Conservation (phyloP, 2,329 filamentous ascomycete species). For the Xylariaceae sp. region DNA sequence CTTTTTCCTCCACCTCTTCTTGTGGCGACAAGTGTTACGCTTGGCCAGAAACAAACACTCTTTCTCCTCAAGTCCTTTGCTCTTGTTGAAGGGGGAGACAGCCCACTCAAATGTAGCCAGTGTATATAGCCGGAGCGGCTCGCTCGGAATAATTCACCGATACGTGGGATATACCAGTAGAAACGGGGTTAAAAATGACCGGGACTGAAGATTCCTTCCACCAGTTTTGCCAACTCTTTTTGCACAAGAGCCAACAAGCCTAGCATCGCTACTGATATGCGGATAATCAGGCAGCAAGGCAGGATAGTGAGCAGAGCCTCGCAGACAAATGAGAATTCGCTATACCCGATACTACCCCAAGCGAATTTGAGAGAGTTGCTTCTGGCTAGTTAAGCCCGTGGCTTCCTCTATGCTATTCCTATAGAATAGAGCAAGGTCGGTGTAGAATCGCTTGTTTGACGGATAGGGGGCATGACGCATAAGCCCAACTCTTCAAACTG, state of each 20-base stretch:
- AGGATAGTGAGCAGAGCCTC: not conserved
- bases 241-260: constrained; percentile 4
- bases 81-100: not conserved
- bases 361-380: constrained; percentile 2
- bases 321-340: constrained; percentile 5
- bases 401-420: constrained; percentile 2
- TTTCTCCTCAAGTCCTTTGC: not conserved
- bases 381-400: constrained; percentile 4
- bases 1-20: not conserved
- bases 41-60: not conserved
- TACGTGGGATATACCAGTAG: constrained; percentile 1
- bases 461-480: constrained; percentile 17
- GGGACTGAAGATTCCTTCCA: not conserved
- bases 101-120: not conserved
- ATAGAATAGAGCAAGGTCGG: constrained; percentile 1
- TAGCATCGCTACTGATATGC: constrained; percentile 8
- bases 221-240: constrained; percentile 3
- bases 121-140: constrained; percentile 4
- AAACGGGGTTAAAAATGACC: not conserved
- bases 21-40: not conserved
- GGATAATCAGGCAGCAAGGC: not conserved
- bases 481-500: constrained; percentile 5
- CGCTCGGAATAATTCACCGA: not conserved
- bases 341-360: constrained; percentile 11
- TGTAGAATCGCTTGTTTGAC: constrained; percentile 19